Conservation (phyloP, 352 stramenopile species). For the Phytophthora cryptogea region DNA sequence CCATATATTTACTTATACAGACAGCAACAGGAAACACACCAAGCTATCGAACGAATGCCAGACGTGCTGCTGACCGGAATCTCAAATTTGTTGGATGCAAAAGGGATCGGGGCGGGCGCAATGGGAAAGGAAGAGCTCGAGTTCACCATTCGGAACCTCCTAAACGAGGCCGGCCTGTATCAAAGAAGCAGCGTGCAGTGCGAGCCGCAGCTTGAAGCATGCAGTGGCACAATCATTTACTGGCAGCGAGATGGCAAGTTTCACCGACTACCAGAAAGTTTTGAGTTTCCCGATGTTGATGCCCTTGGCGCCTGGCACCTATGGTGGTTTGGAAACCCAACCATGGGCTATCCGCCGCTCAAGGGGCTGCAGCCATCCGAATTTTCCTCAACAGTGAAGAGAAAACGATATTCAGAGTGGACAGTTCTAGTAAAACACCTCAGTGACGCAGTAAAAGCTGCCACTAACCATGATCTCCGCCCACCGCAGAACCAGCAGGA, state of each 20-base stretch:
- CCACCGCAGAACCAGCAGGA: too few species aligned
- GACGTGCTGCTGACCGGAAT: slow-evolving; percentile 8
- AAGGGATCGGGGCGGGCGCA: not conserved
- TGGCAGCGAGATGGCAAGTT: slow-evolving; percentile 8
- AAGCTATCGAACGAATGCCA: slow-evolving; percentile 10
- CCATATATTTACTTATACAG: slow-evolving; percentile 6
- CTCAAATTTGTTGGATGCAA: slow-evolving; percentile 8
- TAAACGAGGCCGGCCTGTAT: slow-evolving; percentile 4
- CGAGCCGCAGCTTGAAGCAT: too few species aligned
- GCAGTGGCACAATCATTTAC: not conserved
- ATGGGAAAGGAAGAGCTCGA: slow-evolving; percentile 6
- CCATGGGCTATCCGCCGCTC: slow-evolving; percentile 1
- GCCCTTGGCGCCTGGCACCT: not conserved
- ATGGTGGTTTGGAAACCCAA: not conserved
- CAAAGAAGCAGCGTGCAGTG: too few species aligned
- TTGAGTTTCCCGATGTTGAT: slow-evolving; percentile 9
- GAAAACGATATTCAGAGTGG: slow-evolving; percentile 16
- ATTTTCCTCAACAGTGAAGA: slow-evolving; percentile 4
- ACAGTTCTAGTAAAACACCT: slow-evolving; percentile 4
- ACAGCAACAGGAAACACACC: slow-evolving; percentile 6
- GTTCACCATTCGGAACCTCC: slow-evolving; percentile 6
- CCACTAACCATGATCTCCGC: not conserved
- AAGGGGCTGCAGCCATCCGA: slow-evolving; percentile 5
- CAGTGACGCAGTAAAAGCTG: not conserved
- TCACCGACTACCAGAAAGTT: slow-evolving; percentile 3